Evolutionary conservation across 371 early-diverging fungal genomes (phyloP).

Genomic region (Choanephora cucurbitarum): DNA sequence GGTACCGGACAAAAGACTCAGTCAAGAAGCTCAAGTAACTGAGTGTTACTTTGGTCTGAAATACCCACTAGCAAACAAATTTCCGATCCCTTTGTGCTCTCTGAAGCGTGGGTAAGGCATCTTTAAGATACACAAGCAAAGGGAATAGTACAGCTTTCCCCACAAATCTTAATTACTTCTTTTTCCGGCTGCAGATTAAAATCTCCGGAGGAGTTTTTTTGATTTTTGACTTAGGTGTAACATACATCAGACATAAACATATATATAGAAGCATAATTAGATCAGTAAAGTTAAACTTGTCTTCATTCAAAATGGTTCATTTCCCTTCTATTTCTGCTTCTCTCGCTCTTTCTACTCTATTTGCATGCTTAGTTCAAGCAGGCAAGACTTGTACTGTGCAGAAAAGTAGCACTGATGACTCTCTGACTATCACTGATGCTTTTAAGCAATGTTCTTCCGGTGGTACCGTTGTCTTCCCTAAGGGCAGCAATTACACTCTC

Average conservation of each 20-base stretch:
- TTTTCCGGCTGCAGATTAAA: background rate
- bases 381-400: slow-evolving; percentile 24
- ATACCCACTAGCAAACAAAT: background rate
- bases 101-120: background rate
- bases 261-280: background rate
- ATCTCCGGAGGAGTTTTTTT: background rate
- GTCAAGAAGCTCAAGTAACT: background rate
- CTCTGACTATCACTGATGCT: slow-evolving; percentile 27
- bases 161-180: too few species aligned
- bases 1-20: too few species aligned
- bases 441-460: slow-evolving; percentile 33
- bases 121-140: too few species aligned
- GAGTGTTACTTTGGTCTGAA: background rate
- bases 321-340: background rate
- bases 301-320: background rate
- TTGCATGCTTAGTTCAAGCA: slow-evolving; percentile 1
- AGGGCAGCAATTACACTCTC: slow-evolving; percentile 28
- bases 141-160: too few species aligned
- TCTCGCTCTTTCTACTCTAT: background rate
- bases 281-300: background rate
- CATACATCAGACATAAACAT: background rate
- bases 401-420: slow-evolving; percentile 22
- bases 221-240: background rate
- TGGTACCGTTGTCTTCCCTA: slow-evolving; percentile 34
- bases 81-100: background rate